A percentile compares a stretch with the other conserved stretches of the same genome.
Evolutionary conservation across 2,329 filamentous ascomycete species (phyloP).

Genomic region (Colletotrichum caudatum): DNA sequence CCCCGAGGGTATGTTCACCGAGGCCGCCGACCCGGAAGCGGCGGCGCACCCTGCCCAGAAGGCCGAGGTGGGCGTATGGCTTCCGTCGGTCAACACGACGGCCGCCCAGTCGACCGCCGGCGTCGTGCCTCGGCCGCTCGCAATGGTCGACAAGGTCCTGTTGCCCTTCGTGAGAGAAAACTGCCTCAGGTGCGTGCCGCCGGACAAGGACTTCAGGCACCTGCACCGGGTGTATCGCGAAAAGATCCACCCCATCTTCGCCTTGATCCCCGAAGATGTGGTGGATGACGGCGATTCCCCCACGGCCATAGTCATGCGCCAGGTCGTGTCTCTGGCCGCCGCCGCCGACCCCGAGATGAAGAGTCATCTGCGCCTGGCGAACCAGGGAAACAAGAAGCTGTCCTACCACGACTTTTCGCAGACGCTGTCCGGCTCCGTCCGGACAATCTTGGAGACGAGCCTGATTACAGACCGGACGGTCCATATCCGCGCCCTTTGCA

Average conservation of each 20-base stretch:
- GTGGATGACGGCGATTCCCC: constrained; percentile 51
- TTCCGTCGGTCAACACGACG: constrained; percentile 50
- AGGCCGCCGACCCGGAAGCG: constrained; percentile 60
- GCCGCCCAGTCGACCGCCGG: constrained; percentile 50
- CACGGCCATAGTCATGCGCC: constrained; percentile 60
- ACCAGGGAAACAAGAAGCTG: constrained; percentile 54
- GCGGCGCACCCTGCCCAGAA: constrained; percentile 57
- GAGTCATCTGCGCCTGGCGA: constrained; percentile 58
- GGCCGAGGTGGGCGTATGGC: constrained; percentile 69
- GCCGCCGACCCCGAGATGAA: constrained; percentile 61
- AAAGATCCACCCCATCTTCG: constrained; percentile 67
- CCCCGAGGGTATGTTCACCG: constrained; percentile 70
- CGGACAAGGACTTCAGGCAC: constrained; percentile 58
- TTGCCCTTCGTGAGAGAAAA: constrained; percentile 59
- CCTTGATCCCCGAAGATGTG: constrained; percentile 58
- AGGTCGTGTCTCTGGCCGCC: constrained; percentile 67
- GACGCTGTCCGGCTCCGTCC: constrained; percentile 60
- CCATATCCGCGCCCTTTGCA: constrained; percentile 65
- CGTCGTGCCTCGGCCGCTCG: constrained; percentile 46
- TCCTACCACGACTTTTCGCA: constrained; percentile 62
- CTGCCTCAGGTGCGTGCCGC: constrained; percentile 62
- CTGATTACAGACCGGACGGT: constrained; percentile 66
- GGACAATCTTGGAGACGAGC: constrained; percentile 64
- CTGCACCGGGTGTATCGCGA: constrained; percentile 62
- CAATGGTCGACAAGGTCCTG: constrained; percentile 55